These are phyloP conservation scores for Candida nitratophila DNA, from an alignment of 805 yeast genomes.

Conservation along the genomic window DNA sequence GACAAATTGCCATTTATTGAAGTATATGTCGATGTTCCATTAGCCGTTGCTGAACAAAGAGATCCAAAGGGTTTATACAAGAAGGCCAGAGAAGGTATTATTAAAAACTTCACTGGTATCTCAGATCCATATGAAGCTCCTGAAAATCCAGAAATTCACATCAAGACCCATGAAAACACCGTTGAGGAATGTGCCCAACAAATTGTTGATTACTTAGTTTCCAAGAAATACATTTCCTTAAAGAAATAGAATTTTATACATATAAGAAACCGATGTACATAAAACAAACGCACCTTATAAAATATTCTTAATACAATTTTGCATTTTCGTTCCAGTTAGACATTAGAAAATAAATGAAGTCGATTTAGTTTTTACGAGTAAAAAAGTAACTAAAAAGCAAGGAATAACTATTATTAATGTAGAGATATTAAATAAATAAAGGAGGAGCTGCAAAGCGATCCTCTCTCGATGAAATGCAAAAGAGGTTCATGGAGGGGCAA, in stretches of 20 bases:
- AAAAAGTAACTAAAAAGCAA: too few relatives aligned
- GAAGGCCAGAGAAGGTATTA: constrained; percentile 92
- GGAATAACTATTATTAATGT: too few relatives aligned
- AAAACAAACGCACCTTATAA: too few relatives aligned
- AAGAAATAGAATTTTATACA: neutral
- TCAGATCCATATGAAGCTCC: constrained; percentile 97
- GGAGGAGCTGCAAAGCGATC: too few relatives aligned
- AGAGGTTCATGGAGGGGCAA: too few relatives aligned
- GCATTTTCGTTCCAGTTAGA: too few relatives aligned
- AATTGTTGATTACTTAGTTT: constrained; percentile 60
- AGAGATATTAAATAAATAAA: too few relatives aligned
- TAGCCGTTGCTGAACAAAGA: constrained; percentile 91
- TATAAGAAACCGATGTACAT: too few relatives aligned
- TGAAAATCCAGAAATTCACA: constrained; percentile 71
- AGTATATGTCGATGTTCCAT: constrained; percentile 88
- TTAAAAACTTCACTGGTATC: constrained; percentile 92
- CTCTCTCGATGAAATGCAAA: too few relatives aligned
- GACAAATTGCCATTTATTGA: constrained; percentile 79
- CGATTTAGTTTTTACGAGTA: too few relatives aligned
- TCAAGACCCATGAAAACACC: constrained; percentile 61
- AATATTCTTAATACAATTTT: neutral
- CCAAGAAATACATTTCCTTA: constrained; percentile 27
- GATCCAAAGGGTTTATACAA: constrained; percentile 96
- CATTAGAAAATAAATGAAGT: too few relatives aligned
- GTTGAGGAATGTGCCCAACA: constrained; percentile 77